phyloP scores from a whole-genome alignment of 2,329 filamentous ascomycete species.

The Corynespora cassiicola region DNA sequence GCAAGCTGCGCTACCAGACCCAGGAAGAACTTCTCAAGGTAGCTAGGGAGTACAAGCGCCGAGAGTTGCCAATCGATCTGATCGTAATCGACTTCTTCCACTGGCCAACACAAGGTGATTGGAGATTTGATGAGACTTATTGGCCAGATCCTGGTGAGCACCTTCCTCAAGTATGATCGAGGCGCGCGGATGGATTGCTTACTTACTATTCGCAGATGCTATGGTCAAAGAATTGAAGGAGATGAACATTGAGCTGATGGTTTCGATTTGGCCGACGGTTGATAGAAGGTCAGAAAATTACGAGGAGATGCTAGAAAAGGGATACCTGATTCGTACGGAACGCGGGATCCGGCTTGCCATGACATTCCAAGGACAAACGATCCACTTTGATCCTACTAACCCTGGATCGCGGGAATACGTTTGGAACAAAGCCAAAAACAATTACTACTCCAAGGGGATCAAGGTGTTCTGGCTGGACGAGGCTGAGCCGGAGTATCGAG shows the following conservation, averaged over 20 bases:
- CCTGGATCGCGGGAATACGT: slow-evolving; percentile 64
- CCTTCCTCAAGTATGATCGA: not conserved
- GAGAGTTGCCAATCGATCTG: slow-evolving; percentile 65
- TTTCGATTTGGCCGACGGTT: slow-evolving; percentile 73
- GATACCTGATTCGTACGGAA: slow-evolving; percentile 66
- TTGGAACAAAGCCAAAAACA: slow-evolving; percentile 64
- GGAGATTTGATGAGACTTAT: slow-evolving; percentile 69
- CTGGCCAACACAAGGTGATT: slow-evolving; percentile 71
- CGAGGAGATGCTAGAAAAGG: slow-evolving; percentile 66
- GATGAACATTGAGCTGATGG: slow-evolving; percentile 70
- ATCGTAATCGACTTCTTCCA: slow-evolving; percentile 75
- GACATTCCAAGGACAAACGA: slow-evolving; percentile 65
- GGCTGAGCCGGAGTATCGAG: slow-evolving; percentile 70
- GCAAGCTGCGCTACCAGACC: slow-evolving; percentile 69
- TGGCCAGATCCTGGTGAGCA: slow-evolving; percentile 65
- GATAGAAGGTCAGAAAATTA: slow-evolving; percentile 66
- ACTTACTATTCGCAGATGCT: slow-evolving; percentile 47
- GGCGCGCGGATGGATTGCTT: not conserved
- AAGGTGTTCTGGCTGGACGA: slow-evolving; percentile 73
- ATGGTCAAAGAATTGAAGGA: slow-evolving; percentile 68
- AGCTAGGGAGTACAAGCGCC: slow-evolving; percentile 64
- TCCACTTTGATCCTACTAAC: slow-evolving; percentile 70
- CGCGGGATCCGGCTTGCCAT: slow-evolving; percentile 65
- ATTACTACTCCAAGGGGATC: slow-evolving; percentile 69
- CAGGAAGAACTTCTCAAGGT: slow-evolving; percentile 68